Evolutionary conservation across 768 basidiomycete species (phyloP).

Genomic region (Rubroboletus satanas): DNA sequence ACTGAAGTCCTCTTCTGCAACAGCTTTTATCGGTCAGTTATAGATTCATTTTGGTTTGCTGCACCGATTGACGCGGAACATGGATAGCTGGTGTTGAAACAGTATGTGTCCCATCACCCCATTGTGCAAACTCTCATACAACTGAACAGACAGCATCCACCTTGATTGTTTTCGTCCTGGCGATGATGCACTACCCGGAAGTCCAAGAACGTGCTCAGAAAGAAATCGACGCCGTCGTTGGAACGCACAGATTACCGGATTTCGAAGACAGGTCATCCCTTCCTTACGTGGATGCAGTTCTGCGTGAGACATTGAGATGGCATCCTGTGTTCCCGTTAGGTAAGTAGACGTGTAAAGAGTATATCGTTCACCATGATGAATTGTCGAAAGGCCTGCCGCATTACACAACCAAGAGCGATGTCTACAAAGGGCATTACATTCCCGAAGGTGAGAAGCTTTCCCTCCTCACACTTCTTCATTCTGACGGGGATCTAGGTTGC

Average conservation of each 20-base stretch:
- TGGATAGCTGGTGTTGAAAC: slow-evolving; percentile 30
- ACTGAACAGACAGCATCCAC: slow-evolving; percentile 31
- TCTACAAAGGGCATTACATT: slow-evolving; percentile 25
- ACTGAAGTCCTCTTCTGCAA: slow-evolving; percentile 30
- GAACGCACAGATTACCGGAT: slow-evolving; percentile 25
- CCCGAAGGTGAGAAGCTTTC: slow-evolving; percentile 21
- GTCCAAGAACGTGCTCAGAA: slow-evolving; percentile 32
- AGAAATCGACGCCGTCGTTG: slow-evolving; percentile 33
- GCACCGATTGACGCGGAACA: slow-evolving; percentile 1
- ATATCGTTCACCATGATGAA: background rate
- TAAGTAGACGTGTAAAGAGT: slow-evolving; percentile 1
- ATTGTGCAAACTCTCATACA: background rate
- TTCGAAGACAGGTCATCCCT: slow-evolving; percentile 27
- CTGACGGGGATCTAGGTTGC: slow-evolving; percentile 24
- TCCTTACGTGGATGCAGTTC: slow-evolving; percentile 31
- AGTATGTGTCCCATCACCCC: slow-evolving; percentile 10
- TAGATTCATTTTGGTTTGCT: background rate
- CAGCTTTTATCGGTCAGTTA: slow-evolving; percentile 31
- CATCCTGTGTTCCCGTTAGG: slow-evolving; percentile 33
- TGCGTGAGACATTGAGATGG: slow-evolving; percentile 36
- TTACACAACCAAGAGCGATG: slow-evolving; percentile 22
- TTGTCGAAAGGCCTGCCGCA: slow-evolving; percentile 26
- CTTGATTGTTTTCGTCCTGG: slow-evolving; percentile 29
- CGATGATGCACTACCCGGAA: slow-evolving; percentile 35
- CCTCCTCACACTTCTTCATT: background rate